Conservation (phyloP, 306 rosid genomes). For the Casuarina equisetifolia region DNA sequence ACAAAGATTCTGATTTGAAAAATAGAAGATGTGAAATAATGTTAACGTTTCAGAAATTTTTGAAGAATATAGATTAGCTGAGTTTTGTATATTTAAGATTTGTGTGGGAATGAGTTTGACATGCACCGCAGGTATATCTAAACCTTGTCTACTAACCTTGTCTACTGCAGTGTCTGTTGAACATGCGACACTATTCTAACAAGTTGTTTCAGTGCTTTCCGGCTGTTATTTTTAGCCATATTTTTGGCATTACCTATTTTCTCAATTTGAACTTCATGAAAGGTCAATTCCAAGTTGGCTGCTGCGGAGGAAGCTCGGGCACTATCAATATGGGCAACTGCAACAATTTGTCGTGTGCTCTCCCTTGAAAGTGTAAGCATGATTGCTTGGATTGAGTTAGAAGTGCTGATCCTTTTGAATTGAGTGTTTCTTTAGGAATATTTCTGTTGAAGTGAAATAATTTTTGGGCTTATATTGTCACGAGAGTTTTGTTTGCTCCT, state of each 20-base stretch:
- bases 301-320: constrained; percentile 87
- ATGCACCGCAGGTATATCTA: neutral
- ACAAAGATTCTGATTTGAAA: neutral
- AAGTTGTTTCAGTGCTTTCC: neutral
- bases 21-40: neutral
- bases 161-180: neutral
- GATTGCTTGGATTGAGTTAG: constrained; percentile 19
- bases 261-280: constrained; percentile 32
- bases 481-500: neutral
- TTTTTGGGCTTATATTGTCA: neutral
- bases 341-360: constrained; percentile 82
- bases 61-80: neutral
- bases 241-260: constrained; percentile 9
- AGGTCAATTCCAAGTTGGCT: constrained; percentile 64
- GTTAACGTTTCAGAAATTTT: neutral
- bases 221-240: neutral
- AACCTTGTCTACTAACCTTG: neutral
- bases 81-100: neutral
- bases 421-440: neutral
- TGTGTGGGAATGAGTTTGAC: neutral
- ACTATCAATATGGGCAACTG: constrained; percentile 84
- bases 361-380: constrained; percentile 81
- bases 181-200: neutral
- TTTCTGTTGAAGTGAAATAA: neutral
- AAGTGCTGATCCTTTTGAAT: constrained; percentile 19